A percentile compares a stretch with the other conserved stretches of the same genome.
phyloP scores from a whole-genome alignment of 139 green algal genomes.

The Picochlorum costavermella region DNA sequence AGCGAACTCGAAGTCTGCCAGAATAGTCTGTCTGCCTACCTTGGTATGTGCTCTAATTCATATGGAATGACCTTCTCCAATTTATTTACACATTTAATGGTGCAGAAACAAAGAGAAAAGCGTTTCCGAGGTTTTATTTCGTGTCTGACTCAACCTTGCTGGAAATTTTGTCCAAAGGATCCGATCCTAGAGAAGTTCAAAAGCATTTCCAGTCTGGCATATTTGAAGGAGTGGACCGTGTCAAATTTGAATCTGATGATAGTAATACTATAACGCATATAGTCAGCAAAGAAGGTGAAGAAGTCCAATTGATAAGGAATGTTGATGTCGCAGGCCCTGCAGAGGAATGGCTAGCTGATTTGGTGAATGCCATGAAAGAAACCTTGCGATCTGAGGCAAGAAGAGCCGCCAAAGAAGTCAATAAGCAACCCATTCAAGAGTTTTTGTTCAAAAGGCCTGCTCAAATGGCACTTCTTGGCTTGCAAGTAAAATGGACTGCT shows the following conservation, averaged over 20 bases:
- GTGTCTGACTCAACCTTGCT: conserved; percentile 92
- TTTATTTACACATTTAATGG: neutral
- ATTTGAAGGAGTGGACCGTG: conserved; percentile 82
- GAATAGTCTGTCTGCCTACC: conserved; percentile 85
- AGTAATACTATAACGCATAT: conserved; percentile 87
- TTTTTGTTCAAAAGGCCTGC: conserved; percentile 32
- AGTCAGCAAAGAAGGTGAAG: conserved; percentile 77
- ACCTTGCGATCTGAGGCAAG: conserved; percentile 31
- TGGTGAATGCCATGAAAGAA: conserved; percentile 89
- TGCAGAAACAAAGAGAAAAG: conserved; percentile 79
- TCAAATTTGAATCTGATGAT: conserved; percentile 86
- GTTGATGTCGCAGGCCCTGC: conserved; percentile 82
- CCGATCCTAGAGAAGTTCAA: conserved; percentile 78
- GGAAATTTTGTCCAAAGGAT: conserved; percentile 91
- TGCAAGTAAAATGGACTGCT: conserved; percentile 93
- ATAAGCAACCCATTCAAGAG: neutral
- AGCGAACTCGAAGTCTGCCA: conserved; percentile 95
- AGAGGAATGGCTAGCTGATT: conserved; percentile 87
- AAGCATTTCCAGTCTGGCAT: conserved; percentile 93
- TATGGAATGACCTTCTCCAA: neutral
- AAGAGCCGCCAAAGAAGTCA: neutral
- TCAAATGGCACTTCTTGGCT: conserved; percentile 77
- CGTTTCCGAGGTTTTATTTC: conserved; percentile 97
- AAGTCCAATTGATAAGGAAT: conserved; percentile 47
- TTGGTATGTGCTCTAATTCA: conserved; percentile 37